Percentiles rank a stretch among this genome's conserved stretches.
Conservation (phyloP, 768 basidiomycete genomes). For the Termitomyces sp. region DNA sequence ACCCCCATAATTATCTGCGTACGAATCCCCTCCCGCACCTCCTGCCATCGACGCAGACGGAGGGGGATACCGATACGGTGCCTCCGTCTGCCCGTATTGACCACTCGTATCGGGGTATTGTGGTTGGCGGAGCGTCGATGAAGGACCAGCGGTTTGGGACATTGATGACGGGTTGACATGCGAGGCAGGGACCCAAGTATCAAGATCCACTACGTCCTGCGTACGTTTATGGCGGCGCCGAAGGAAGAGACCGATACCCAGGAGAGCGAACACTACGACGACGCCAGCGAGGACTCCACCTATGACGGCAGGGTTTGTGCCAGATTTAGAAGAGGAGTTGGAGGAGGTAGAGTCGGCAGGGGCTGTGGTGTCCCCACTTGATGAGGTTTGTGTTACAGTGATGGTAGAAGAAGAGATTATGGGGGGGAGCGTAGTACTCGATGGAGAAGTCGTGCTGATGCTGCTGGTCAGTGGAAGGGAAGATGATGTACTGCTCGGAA, state of each 20-base stretch:
- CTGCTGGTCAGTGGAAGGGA: not conserved
- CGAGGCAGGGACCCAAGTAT: constrained; percentile 12
- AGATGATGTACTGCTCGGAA: not conserved
- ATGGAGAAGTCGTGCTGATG: not conserved
- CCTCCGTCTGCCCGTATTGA: constrained; percentile 6
- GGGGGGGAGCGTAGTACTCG: not conserved
- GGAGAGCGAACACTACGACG: constrained; percentile 5
- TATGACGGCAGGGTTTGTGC: constrained; percentile 4
- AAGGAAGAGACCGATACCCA: constrained; percentile 3
- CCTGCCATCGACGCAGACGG: constrained; percentile 1
- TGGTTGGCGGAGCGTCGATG: constrained; percentile 2
- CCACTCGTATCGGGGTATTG: not conserved
- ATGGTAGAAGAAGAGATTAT: not conserved
- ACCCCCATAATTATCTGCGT: not conserved
- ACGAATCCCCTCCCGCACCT: not conserved
- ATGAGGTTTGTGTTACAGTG: constrained; percentile 5
- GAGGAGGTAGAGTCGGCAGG: not conserved
- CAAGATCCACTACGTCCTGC: constrained; percentile 3
- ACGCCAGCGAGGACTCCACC: constrained; percentile 13
- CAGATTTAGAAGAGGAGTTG: not conserved
- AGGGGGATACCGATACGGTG: constrained; percentile 12
- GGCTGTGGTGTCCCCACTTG: not conserved
- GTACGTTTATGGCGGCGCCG: constrained; percentile 7
- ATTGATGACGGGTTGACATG: constrained; percentile 2
- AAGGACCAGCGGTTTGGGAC: not conserved